Conservation (phyloP, 1,139 yeast species). For the Zygoascus hellenicus region DNA sequence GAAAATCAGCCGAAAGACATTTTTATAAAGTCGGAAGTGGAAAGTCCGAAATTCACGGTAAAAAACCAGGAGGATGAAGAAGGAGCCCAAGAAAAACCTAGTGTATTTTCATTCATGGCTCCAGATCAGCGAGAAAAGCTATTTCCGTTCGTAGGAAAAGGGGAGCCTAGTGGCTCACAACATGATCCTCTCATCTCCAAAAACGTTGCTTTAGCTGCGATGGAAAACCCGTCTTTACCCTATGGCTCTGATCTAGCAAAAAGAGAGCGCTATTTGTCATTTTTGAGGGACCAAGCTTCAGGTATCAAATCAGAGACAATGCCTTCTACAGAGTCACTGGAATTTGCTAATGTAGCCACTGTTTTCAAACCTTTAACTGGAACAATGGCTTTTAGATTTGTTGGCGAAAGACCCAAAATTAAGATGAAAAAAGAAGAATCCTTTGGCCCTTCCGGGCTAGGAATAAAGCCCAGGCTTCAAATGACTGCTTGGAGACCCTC, state of each 20-base stretch:
- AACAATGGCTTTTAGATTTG: conserved; percentile 26
- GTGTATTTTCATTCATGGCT: conserved; percentile 6
- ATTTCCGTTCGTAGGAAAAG: background rate
- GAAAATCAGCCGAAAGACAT: too few species aligned
- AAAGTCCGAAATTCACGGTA: too few species aligned
- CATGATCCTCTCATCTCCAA: background rate
- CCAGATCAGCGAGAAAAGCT: conserved; percentile 2
- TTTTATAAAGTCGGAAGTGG: too few species aligned
- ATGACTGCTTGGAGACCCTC: conserved; percentile 22
- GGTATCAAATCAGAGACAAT: conserved; percentile 8
- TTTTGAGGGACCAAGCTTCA: conserved; percentile 11
- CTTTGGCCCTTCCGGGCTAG: background rate
- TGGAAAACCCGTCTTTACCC: conserved; percentile 9
- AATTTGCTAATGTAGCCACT: conserved; percentile 28
- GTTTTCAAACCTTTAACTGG: conserved; percentile 28
- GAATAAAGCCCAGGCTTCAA: background rate
- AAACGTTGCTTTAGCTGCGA: conserved; percentile 9
- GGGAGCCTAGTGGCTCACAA: background rate
- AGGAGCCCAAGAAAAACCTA: background rate
- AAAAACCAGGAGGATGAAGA: too few species aligned
- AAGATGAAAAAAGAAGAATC: background rate
- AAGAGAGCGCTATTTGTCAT: conserved; percentile 14
- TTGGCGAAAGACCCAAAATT: conserved; percentile 3
- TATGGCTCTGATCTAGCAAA: conserved; percentile 13
- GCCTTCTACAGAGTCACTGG: conserved; percentile 13